Conservation (phyloP, 2,329 filamentous ascomycete genomes). For the Rhinocladiella similis region DNA sequence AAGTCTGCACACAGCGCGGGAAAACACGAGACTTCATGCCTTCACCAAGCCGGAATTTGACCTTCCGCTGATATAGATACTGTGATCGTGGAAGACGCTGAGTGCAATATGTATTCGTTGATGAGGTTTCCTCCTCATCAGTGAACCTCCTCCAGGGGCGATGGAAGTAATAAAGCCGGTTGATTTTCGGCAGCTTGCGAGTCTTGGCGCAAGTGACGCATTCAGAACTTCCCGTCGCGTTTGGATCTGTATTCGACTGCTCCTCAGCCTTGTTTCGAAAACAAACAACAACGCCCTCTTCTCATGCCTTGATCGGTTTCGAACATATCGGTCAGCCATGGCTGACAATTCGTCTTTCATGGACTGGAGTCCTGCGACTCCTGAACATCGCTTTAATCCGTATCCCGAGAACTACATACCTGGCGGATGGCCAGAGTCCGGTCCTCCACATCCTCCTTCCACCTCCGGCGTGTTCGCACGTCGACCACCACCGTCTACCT, state of each 20-base stretch:
- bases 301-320: not conserved
- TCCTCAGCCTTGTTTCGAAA: not conserved
- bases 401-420: slow-evolving; percentile 21
- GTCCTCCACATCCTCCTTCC: slow-evolving; percentile 3
- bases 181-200: not conserved
- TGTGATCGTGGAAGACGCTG: no score
- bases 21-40: no score
- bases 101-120: no score
- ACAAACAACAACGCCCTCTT: not conserved
- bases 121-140: no score
- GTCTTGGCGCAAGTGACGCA: not conserved
- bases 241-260: not conserved
- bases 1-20: no score
- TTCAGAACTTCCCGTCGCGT: not conserved
- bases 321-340: slow-evolving; percentile 15
- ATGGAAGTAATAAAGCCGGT: not conserved
- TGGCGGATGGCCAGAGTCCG: slow-evolving; percentile 22
- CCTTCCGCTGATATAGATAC: no score
- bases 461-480: slow-evolving; percentile 16
- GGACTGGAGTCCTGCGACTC: slow-evolving; percentile 25
- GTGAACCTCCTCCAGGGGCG: no score
- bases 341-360: slow-evolving; percentile 25
- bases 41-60: no score
- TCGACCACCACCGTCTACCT: slow-evolving; percentile 7
- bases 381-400: slow-evolving; percentile 15